Conservation (phyloP, 352 stramenopile species). For the Phytopythium oedochilum region DNA sequence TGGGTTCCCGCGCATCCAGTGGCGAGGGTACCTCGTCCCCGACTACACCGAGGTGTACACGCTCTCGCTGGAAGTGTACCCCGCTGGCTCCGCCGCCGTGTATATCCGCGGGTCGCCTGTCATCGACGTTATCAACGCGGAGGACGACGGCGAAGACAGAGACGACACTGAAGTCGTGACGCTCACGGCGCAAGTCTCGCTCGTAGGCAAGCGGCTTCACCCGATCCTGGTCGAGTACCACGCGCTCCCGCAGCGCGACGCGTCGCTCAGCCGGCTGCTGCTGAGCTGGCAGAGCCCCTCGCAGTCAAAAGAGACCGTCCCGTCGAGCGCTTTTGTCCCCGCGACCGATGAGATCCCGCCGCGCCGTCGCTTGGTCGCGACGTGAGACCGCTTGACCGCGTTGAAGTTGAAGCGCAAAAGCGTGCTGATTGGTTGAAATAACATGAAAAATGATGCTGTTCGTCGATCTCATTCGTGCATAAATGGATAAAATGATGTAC, state of each 20-base stretch:
- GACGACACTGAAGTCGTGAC: not conserved
- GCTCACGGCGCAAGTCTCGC: slow-evolving; percentile 8
- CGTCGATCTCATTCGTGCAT: not conserved
- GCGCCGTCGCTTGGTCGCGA: slow-evolving; percentile 10
- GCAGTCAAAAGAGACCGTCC: slow-evolving; percentile 19
- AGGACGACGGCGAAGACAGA: slow-evolving; percentile 6
- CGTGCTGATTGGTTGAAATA: not conserved
- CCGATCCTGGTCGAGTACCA: slow-evolving; percentile 45
- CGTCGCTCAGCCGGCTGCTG: slow-evolving; percentile 8
- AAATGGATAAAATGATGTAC: not conserved
- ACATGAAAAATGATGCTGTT: not conserved
- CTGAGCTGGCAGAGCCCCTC: slow-evolving; percentile 25
- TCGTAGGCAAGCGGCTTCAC: slow-evolving; percentile 27
- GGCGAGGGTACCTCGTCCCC: slow-evolving; percentile 38
- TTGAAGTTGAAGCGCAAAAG: not conserved
- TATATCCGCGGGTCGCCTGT: slow-evolving; percentile 29
- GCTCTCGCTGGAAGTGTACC: slow-evolving; percentile 21
- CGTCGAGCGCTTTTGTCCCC: slow-evolving; percentile 16
- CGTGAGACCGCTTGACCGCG: not conserved
- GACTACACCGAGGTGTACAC: slow-evolving; percentile 38
- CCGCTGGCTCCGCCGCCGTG: slow-evolving; percentile 12
- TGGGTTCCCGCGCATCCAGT: slow-evolving; percentile 35
- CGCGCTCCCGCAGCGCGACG: slow-evolving; percentile 1
- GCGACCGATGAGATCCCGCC: slow-evolving; percentile 22
- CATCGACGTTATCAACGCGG: slow-evolving; percentile 32